A percentile compares a stretch with the other conserved stretches of the same genome.
Conservation (phyloP, 148 eudicot species). For the Fagopyrum tataricum region DNA sequence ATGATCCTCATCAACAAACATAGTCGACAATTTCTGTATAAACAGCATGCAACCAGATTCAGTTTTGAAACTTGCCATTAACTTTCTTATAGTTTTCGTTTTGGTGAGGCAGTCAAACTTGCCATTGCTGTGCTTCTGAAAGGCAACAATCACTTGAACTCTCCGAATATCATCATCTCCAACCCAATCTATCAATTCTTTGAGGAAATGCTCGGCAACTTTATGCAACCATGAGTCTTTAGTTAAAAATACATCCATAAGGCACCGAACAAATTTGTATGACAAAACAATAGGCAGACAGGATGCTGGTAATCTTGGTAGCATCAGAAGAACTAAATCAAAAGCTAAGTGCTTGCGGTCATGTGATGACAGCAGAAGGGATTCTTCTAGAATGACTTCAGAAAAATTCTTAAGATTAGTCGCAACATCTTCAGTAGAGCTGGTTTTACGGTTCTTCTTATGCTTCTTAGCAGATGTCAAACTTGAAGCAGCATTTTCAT, state of each 20-base stretch:
- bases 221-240: conserved; percentile 85
- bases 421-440: conserved; percentile 64
- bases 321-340: conserved; percentile 69
- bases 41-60: conserved; percentile 80
- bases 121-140: conserved; percentile 91
- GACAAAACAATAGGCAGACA: conserved; percentile 62
- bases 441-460: conserved; percentile 65
- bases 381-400: conserved; percentile 66
- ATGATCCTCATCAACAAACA: conserved; percentile 77
- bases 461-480: conserved; percentile 54
- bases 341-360: conserved; percentile 87
- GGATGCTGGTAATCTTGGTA: conserved; percentile 81
- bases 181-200: conserved; percentile 64
- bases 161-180: conserved; percentile 58
- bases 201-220: conserved; percentile 67
- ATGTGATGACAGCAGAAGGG: conserved; percentile 77
- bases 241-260: conserved; percentile 68
- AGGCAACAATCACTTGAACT: conserved; percentile 64
- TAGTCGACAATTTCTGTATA: conserved; percentile 56
- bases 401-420: conserved; percentile 55
- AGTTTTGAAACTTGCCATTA: conserved; percentile 65
- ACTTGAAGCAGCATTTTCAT: conserved; percentile 40
- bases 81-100: conserved; percentile 63
- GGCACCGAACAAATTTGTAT: conserved; percentile 73
- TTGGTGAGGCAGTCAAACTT: conserved; percentile 72